Base-by-base conservation (phyloP, 1,284 basidiomycete species). In the Papiliotrema nemorosa region DNA sequence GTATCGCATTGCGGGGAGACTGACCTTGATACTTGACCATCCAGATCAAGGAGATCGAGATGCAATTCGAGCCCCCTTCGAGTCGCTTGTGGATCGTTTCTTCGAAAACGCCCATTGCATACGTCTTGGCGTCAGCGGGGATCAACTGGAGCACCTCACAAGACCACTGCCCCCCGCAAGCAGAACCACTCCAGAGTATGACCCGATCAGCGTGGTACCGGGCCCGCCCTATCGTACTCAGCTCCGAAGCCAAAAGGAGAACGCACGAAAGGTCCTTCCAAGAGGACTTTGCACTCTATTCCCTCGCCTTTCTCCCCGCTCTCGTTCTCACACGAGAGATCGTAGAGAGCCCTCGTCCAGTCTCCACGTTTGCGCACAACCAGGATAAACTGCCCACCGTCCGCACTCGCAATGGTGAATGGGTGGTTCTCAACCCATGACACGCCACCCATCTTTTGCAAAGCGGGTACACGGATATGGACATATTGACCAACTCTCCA, bases 401-500 rank as follows among this genome's bases (percentile, higher is more conserved):
- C 42, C 5, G 42, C 25, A 33, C 42, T 44, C 10, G 42, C 42
- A 27, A 44, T 44, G 13, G 26, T 31, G 22, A 44, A 44, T 12
- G 42, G 42, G 27, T 44, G 42, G 27, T 44, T 44, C 42, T 44
- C 42, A 5, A 33, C 7, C 12, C 24, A 44, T 6, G 6, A 18
- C 27, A 44, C 33, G 10, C 42, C 42, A 13, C 42, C 42, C 24
- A 44, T 18, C 27, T 33, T 10, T 7, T 27, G 42, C 26, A 44
- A 13, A 18, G 42, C 27, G 5, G 42, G 42, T 9, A 29, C 13
- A 14, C 42, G 42, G 18, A 44, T 33, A 21, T 31, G 33, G 27
- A 44, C 42, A 27, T 44, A 44, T 21, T 44, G 42, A 16, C 42
- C 42, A 20, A 27, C 42, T 14, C 42, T 25, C 42, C 42, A 44